phyloP scores from a whole-genome alignment of 176 grass and related monocot genomes.

The Bromus sterilis region DNA sequence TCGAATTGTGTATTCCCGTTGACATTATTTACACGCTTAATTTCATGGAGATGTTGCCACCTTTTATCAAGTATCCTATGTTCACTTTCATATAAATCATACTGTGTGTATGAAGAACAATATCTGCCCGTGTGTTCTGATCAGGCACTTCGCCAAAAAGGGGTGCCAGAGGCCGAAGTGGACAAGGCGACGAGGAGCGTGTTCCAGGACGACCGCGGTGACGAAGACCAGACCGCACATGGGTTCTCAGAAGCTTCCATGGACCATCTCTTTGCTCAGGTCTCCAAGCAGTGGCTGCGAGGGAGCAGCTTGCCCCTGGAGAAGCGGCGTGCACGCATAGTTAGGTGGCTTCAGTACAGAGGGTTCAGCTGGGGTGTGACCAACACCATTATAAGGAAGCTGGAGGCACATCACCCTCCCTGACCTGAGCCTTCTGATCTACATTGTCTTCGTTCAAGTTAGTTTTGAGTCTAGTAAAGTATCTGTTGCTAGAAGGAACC shows the following conservation, averaged over 20 bases:
- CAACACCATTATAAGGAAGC: slow-evolving; percentile 50
- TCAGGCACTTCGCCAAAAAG: slow-evolving; percentile 77
- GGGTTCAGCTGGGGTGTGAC: slow-evolving; percentile 74
- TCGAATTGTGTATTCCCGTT: neutral
- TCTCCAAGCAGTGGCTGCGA: slow-evolving; percentile 69
- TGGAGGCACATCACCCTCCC: slow-evolving; percentile 41
- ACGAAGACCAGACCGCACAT: slow-evolving; percentile 20
- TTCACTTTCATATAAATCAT: neutral
- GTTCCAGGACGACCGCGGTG: slow-evolving; percentile 36
- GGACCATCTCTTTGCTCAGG: slow-evolving; percentile 76
- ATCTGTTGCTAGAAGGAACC: neutral
- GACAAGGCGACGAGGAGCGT: slow-evolving; percentile 61
- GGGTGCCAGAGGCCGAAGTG: slow-evolving; percentile 38
- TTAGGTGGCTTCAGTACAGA: slow-evolving; percentile 89
- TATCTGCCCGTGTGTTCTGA: neutral
- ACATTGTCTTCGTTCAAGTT: neutral
- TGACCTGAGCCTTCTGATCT: neutral
- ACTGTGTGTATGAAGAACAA: neutral
- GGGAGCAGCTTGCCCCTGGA: slow-evolving; percentile 37
- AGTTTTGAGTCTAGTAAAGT: neutral
- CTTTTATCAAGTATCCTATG: neutral
- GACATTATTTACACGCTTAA: neutral
- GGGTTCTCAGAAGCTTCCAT: slow-evolving; percentile 66
- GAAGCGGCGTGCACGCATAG: slow-evolving; percentile 43
- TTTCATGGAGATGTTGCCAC: neutral